Evolutionary conservation across 1,284 basidiomycete genomes (phyloP), one percentile per base, ranked within the genome.

Genomic region (Singerocomus inundabilis): DNA sequence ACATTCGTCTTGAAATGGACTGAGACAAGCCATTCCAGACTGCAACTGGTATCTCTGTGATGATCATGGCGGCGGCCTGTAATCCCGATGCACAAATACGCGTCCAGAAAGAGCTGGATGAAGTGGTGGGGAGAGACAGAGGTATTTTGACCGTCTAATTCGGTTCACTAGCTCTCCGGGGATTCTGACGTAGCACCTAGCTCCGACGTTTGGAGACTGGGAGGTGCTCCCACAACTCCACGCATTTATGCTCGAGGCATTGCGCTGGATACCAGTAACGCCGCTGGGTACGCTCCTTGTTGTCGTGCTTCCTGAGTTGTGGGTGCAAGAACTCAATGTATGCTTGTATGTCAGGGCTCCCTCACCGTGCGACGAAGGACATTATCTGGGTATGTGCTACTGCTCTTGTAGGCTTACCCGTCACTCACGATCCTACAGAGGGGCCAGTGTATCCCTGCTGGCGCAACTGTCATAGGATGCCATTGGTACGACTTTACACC

Each of bases 61-160:
- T 73, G 29, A 72, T 80, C 24, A 78, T 89, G 75, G 84, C 87
- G 0, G 81, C 87, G 1, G 84, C 84, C 0, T 73, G 71, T 25
- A 77, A 80, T 58, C 84, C 84, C 0, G 74, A 81, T 6, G 71
- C 76, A 4, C 81, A 85, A 50, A 62, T 55, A 3, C 68, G 64
- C 30, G 81, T 87, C 0, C 84, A 83, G 56, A 73, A 77, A 5
- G 81, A 88, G 58, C 62, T 89, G 6, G 82, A 88, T 46, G 46
- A 43, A 4, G 73, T 87, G 1, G 67, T 86, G n/a, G 84, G 83
- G 0, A 66, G 61, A 29, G 77, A 76, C 45, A 70, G 79, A 60
- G 21, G 21, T 21, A 21, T 21, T 21, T 21, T 21, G 4, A 21
- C 21, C 21, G 21, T 21, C 4, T 4, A 21, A 21, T 34, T 16